These are phyloP conservation scores for Monosporascus sp. DNA, from an alignment of 2,329 filamentous ascomycete species.

Conservation along the genomic window DNA sequence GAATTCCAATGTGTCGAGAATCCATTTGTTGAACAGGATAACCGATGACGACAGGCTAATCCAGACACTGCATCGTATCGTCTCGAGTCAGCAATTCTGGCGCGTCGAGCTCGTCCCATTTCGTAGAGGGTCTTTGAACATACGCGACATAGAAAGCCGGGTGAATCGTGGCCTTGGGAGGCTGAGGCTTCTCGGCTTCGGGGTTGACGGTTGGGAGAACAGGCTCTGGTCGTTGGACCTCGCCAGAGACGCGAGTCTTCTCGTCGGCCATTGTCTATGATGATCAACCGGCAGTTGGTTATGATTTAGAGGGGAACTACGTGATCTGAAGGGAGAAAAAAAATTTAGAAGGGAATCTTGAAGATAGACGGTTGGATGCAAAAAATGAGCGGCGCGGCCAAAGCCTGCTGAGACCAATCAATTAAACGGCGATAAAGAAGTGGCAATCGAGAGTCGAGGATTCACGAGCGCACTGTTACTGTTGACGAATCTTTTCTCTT, in stretches of 20 bases:
- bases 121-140: slow-evolving; percentile 24
- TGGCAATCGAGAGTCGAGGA: slow-evolving; percentile 1
- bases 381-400: slow-evolving; percentile 21
- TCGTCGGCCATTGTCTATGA: slow-evolving; percentile 62
- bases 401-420: slow-evolving; percentile 23
- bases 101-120: background rate
- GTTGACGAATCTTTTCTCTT: slow-evolving; percentile 8
- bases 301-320: slow-evolving; percentile 4
- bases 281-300: slow-evolving; percentile 7
- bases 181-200: slow-evolving; percentile 64
- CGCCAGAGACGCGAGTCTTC: slow-evolving; percentile 79
- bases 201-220: slow-evolving; percentile 80
- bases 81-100: slow-evolving; percentile 4
- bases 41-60: slow-evolving; percentile 89
- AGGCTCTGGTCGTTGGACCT: slow-evolving; percentile 57
- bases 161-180: slow-evolving; percentile 63
- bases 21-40: slow-evolving; percentile 99
- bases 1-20: slow-evolving; percentile 81
- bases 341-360: background rate
- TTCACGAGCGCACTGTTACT: slow-evolving; percentile 5
- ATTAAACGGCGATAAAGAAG: slow-evolving; percentile 8
- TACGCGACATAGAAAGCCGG: slow-evolving; percentile 80
- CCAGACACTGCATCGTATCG: slow-evolving; percentile 62
- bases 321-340: background rate
- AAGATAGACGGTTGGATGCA: slow-evolving; percentile 1